phyloP scores from a whole-genome alignment of 768 basidiomycete species.

The Boletus speciosus region DNA sequence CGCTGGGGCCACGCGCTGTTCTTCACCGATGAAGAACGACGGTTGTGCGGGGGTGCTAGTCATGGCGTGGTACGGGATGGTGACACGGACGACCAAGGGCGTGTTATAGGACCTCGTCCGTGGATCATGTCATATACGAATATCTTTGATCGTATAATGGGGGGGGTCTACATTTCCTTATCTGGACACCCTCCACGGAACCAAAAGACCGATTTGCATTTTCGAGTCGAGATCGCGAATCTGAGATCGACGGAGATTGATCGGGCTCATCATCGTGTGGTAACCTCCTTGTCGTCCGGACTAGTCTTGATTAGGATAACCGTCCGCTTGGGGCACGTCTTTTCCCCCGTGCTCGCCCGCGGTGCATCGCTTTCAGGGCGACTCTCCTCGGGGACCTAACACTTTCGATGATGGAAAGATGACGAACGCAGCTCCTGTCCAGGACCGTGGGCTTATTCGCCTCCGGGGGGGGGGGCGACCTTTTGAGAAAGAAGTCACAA shows the following conservation, averaged over 20 bases:
- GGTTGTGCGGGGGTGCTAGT: no score
- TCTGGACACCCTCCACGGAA: constrained; percentile 7
- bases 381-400: no score
- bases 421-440: no score
- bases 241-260: constrained; percentile 27
- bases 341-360: background rate
- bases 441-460: background rate
- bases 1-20: no score
- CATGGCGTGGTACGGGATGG: no score
- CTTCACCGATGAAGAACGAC: no score
- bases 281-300: constrained; percentile 16
- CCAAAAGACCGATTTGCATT: constrained; percentile 20
- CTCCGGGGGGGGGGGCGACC: background rate
- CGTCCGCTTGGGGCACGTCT: background rate
- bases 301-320: background rate
- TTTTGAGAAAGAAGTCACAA: background rate
- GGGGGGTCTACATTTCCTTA: constrained; percentile 2
- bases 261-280: background rate
- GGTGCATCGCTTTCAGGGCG: background rate
- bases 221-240: constrained; percentile 19
- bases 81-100: no score
- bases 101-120: no score
- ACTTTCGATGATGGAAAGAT: no score
- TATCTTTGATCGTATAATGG: background rate
- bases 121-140: no score